Percentiles rank a stretch among this genome's conserved stretches.
Conservation (phyloP, 257 asterid genomes). For the Linaria vulgaris region DNA sequence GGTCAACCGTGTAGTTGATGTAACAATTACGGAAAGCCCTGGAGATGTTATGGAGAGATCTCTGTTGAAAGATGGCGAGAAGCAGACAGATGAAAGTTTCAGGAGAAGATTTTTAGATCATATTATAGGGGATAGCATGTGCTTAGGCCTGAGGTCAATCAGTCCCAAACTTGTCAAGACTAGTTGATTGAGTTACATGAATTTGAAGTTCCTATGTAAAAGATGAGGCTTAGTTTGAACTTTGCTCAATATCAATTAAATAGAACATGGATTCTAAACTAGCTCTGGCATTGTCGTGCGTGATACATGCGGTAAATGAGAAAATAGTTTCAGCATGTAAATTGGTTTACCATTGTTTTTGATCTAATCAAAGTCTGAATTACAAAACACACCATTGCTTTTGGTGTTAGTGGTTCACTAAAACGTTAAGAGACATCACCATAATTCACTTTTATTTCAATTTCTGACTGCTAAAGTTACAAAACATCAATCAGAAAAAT, state of each 20-base stretch:
- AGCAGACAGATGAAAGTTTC: slow-evolving; percentile 30
- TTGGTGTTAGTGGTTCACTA: too few relatives aligned
- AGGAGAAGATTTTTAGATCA: slow-evolving; percentile 52
- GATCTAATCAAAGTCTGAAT: too few relatives aligned
- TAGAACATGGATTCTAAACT: too few relatives aligned
- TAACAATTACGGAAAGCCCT: slow-evolving; percentile 25
- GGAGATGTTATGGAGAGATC: slow-evolving; percentile 32
- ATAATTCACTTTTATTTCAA: not conserved
- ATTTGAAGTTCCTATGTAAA: not conserved
- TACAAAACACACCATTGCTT: too few relatives aligned
- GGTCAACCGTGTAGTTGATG: slow-evolving; percentile 48
- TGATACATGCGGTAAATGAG: too few relatives aligned
- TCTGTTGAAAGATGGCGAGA: slow-evolving; percentile 27
- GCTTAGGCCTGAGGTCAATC: slow-evolving; percentile 53
- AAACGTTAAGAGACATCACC: too few relatives aligned
- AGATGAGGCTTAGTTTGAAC: not conserved
- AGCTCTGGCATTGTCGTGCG: too few relatives aligned
- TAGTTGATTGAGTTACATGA: slow-evolving; percentile 14
- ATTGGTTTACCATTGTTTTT: too few relatives aligned
- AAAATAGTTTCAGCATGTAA: too few relatives aligned
- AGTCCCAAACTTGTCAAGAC: slow-evolving; percentile 44
- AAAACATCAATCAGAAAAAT: too few relatives aligned
- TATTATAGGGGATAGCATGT: slow-evolving; percentile 43
- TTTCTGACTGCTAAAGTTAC: slow-evolving; percentile 3
- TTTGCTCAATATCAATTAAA: too few relatives aligned